Evolutionary conservation across 106 monocot species (phyloP).

Genomic region (Apostasia ramifera): DNA sequence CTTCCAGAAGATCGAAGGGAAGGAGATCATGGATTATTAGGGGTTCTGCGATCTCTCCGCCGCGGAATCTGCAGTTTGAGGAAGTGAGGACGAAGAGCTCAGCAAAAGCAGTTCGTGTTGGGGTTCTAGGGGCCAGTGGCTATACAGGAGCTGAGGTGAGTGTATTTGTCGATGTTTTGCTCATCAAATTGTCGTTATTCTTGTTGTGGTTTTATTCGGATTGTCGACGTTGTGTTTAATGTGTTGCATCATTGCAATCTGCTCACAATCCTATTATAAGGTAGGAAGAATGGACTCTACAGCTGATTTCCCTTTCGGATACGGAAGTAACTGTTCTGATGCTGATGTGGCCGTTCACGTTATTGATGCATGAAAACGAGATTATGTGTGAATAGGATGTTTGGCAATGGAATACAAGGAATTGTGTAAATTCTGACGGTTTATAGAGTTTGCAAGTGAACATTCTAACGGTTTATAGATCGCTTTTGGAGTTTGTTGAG

Average conservation of each 20-base stretch:
- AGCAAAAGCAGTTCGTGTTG: constrained; percentile 32
- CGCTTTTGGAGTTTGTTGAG: no score
- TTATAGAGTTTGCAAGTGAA: no score
- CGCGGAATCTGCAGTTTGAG: constrained; percentile 7
- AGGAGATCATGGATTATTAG: constrained; percentile 13
- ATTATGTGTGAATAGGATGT: no score
- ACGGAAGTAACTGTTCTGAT: no score
- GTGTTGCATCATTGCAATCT: not conserved
- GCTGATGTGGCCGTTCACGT: no score
- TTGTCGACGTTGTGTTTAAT: not conserved
- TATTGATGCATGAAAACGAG: no score
- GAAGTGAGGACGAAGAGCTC: constrained; percentile 13
- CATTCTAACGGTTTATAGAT: no score
- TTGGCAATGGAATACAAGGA: no score
- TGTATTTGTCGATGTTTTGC: not conserved
- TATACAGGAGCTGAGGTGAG: constrained; percentile 75
- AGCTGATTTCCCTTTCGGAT: no score
- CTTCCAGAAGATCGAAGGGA: not conserved
- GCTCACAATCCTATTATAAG: not conserved
- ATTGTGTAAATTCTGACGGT: no score
- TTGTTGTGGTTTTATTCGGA: not conserved
- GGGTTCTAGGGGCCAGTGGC: constrained; percentile 62
- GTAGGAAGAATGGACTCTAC: no score
- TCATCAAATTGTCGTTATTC: not conserved
- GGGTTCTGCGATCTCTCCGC: constrained; percentile 28